A percentile compares a stretch with the other conserved stretches of the same genome.
Conservation (phyloP, 352 stramenopile genomes). For the Hyaloperonospora brassicae region DNA sequence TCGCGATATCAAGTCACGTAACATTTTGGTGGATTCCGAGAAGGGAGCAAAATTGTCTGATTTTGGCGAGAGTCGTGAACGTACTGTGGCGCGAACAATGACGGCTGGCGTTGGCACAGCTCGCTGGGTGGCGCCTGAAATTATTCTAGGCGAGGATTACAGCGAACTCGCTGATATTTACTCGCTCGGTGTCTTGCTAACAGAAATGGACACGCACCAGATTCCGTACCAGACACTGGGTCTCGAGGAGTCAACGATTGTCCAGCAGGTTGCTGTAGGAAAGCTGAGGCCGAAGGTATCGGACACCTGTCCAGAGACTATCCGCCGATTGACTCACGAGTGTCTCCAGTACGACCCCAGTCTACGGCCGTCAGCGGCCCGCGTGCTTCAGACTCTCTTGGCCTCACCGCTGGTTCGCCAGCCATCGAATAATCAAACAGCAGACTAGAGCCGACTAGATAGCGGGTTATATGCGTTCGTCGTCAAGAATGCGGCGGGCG, state of each 20-base stretch:
- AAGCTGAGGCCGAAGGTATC: constrained; percentile 72
- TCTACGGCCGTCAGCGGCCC: constrained; percentile 53
- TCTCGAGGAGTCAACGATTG: constrained; percentile 73
- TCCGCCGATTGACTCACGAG: constrained; percentile 66
- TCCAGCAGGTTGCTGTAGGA: constrained; percentile 69
- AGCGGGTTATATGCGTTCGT: constrained; percentile 8
- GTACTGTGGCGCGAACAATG: constrained; percentile 68
- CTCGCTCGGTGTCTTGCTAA: constrained; percentile 62
- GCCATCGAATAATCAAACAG: constrained; percentile 35
- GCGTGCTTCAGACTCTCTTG: constrained; percentile 67
- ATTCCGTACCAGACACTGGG: constrained; percentile 62
- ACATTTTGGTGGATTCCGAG: constrained; percentile 77
- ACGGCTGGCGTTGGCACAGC: constrained; percentile 64
- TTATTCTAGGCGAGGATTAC: constrained; percentile 73
- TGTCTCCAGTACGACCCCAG: constrained; percentile 76
- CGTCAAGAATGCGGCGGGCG: too few species aligned
- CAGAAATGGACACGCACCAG: constrained; percentile 60
- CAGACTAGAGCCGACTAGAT: constrained; percentile 21
- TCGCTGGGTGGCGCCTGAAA: constrained; percentile 69
- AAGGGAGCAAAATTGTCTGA: constrained; percentile 72
- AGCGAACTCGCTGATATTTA: constrained; percentile 68
- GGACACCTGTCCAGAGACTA: constrained; percentile 67
- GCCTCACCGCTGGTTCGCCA: constrained; percentile 50
- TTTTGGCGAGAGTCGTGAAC: constrained; percentile 70
- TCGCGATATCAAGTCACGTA: constrained; percentile 88